A percentile compares a stretch with the other conserved stretches of the same genome.
Conservation (phyloP, 176 grass and related monocot genomes). For the Elaeis guineensis region DNA sequence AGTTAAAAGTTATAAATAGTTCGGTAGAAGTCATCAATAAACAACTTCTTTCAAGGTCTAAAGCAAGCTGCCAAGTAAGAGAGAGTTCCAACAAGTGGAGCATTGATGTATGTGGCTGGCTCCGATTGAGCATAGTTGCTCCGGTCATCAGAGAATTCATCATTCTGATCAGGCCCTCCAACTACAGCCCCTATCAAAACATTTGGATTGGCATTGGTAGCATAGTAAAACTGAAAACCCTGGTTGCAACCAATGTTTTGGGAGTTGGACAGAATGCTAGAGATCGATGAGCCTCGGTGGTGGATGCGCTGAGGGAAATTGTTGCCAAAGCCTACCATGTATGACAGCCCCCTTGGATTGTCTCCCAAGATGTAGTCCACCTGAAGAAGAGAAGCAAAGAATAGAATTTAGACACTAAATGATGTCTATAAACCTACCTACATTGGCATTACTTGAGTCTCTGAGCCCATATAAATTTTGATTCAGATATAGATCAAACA, state of each 20-base stretch:
- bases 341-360: constrained; percentile 11
- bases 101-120: constrained; percentile 19
- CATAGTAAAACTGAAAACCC: constrained; percentile 1
- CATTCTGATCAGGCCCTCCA: constrained; percentile 6
- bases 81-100: constrained; percentile 7
- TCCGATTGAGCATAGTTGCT: constrained; percentile 7
- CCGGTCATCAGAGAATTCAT: constrained; percentile 10
- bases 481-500: no score
- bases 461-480: no score
- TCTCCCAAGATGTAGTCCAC: constrained; percentile 21
- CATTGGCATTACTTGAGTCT: background rate
- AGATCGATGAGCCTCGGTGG: constrained; percentile 15
- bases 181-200: constrained; percentile 7
- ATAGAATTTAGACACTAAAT: background rate
- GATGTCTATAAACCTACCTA: background rate
- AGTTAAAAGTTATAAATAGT: no score
- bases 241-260: background rate
- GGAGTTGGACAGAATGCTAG: background rate
- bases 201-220: constrained; percentile 3
- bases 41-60: background rate
- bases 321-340: constrained; percentile 18
- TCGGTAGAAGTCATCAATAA: no score
- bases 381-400: background rate
- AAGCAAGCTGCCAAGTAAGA: background rate
- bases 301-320: background rate